phyloP scores from a whole-genome alignment of 495 filamentous ascomycete genomes.

The Penicillium lagena region DNA sequence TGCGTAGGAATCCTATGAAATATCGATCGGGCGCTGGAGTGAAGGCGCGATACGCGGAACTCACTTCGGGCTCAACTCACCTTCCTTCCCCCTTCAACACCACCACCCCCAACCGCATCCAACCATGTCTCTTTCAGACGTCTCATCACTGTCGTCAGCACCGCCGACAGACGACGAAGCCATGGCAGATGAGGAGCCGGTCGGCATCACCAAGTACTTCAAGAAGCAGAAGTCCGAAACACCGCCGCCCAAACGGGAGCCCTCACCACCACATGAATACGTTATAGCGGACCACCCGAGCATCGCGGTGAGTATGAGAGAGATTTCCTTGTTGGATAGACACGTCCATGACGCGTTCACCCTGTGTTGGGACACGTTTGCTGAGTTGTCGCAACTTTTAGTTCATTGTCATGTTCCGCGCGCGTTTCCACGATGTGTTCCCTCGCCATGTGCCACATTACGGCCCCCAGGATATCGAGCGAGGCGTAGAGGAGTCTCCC shows the following conservation, averaged over 20 bases:
- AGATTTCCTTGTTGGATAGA: background rate
- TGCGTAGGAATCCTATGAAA: slow-evolving; percentile 8
- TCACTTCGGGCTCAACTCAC: slow-evolving; percentile 21
- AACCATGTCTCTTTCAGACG: slow-evolving; percentile 46
- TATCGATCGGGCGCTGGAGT: slow-evolving; percentile 18
- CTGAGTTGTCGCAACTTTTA: slow-evolving; percentile 41
- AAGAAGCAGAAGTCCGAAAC: slow-evolving; percentile 45
- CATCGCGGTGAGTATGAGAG: slow-evolving; percentile 65
- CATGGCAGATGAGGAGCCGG: slow-evolving; percentile 34
- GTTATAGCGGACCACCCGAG: slow-evolving; percentile 81
- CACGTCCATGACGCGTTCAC: slow-evolving; percentile 27
- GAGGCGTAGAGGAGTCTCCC: slow-evolving; percentile 65
- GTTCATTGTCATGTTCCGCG: slow-evolving; percentile 98
- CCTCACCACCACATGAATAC: slow-evolving; percentile 84
- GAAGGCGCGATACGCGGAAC: slow-evolving; percentile 21
- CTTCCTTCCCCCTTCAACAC: slow-evolving; percentile 12
- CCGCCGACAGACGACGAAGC: slow-evolving; percentile 52
- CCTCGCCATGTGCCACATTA: slow-evolving; percentile 80
- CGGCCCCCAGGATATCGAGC: slow-evolving; percentile 91
- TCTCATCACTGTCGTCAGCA: slow-evolving; percentile 54
- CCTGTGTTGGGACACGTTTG: slow-evolving; percentile 23
- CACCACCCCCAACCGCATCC: slow-evolving; percentile 17
- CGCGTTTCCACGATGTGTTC: slow-evolving; percentile 84
- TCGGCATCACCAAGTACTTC: slow-evolving; percentile 41
- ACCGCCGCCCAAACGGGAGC: slow-evolving; percentile 66